Conservation (phyloP, 208 protist species). For the Crithidia acanthocephali region DNA sequence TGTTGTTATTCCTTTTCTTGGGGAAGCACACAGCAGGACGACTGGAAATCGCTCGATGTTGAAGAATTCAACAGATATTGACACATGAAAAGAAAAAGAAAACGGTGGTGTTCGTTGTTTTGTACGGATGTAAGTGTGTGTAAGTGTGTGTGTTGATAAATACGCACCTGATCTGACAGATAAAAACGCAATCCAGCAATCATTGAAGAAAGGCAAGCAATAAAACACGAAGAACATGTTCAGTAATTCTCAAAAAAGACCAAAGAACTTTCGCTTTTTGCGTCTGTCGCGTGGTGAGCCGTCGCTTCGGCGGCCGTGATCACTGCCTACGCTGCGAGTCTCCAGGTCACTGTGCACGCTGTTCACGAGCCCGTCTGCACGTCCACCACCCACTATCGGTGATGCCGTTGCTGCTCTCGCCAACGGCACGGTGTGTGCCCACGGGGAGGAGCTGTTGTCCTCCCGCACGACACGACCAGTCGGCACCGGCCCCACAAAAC, state of each 20-base stretch:
- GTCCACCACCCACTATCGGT: not conserved
- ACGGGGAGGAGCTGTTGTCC: not conserved
- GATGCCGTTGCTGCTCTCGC: not conserved
- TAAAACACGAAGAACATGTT: not conserved
- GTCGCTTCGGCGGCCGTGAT: not conserved
- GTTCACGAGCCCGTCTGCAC: slow-evolving; percentile 17
- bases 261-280: slow-evolving; percentile 7
- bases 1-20: too few relatives aligned
- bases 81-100: too few relatives aligned
- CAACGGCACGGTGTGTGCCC: not conserved
- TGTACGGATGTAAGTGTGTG: too few relatives aligned
- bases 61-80: too few relatives aligned
- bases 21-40: too few relatives aligned
- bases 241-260: slow-evolving; percentile 7
- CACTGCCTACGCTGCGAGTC: not conserved
- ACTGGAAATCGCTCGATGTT: too few relatives aligned
- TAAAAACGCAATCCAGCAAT: too few relatives aligned
- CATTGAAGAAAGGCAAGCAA: too few relatives aligned
- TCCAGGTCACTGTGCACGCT: slow-evolving; percentile 14
- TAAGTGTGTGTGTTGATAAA: not conserved
- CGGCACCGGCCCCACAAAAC: not conserved
- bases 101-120: too few relatives aligned
- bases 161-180: not conserved
- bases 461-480: slow-evolving; percentile 11
- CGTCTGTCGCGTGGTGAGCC: slow-evolving; percentile 3